These are phyloP conservation scores for Stephania yunnanensis DNA, from an alignment of 164 flowering plant genomes.

Conservation along the genomic window DNA sequence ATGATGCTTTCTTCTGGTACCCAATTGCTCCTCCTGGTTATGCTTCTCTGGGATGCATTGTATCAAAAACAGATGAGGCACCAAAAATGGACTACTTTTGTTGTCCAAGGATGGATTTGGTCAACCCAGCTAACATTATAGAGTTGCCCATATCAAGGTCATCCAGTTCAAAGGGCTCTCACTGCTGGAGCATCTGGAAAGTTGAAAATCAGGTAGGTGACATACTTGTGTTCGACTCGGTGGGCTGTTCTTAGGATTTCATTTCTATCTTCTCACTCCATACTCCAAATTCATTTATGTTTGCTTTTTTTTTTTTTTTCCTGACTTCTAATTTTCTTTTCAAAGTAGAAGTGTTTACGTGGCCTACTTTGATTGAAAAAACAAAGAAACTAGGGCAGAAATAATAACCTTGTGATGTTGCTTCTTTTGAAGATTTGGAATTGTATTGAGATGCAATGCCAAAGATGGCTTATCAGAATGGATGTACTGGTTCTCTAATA, in stretches of 20 bases:
- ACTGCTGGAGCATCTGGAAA: slow-evolving; percentile 97
- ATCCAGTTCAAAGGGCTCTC: slow-evolving; percentile 57
- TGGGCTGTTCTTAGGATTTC: background rate
- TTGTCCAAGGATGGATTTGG: slow-evolving; percentile 93
- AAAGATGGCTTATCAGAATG: too few species aligned
- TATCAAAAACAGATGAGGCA: slow-evolving; percentile 61
- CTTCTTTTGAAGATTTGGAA: too few species aligned
- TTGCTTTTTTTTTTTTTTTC: too few species aligned
- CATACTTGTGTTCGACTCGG: background rate
- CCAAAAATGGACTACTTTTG: slow-evolving; percentile 59
- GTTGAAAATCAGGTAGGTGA: slow-evolving; percentile 85
- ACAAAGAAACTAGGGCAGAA: too few species aligned
- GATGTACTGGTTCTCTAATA: too few species aligned
- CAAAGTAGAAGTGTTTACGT: too few species aligned
- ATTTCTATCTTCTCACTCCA: too few species aligned
- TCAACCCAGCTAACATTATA: slow-evolving; percentile 60
- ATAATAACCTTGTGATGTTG: too few species aligned
- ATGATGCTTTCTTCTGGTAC: slow-evolving; percentile 93
- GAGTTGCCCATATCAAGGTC: slow-evolving; percentile 76
- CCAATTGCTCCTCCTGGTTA: slow-evolving; percentile 98
- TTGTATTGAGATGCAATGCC: too few species aligned
- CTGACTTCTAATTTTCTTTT: too few species aligned
- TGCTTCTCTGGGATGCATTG: slow-evolving; percentile 88
- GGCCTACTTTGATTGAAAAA: too few species aligned
- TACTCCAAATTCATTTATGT: too few species aligned